Evolutionary conservation across 768 basidiomycete genomes (phyloP).

Genomic region (Boletellus ananas): DNA sequence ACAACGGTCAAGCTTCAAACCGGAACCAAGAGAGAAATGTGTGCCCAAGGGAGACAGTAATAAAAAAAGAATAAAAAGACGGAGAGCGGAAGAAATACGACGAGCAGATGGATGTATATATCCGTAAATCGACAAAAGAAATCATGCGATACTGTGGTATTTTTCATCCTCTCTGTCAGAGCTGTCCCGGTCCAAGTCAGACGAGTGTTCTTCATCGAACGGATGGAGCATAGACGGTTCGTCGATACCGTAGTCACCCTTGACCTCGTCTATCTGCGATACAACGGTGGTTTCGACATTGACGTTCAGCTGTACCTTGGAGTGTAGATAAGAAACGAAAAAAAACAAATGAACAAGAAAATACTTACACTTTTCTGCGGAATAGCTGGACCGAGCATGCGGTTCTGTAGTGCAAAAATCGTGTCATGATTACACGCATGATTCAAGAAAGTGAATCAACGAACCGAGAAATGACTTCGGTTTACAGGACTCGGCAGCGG

Average conservation of each 20-base stretch:
- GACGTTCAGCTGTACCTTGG: conserved; percentile 25
- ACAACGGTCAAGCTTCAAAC: conserved; percentile 3
- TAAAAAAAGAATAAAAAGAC: not conserved
- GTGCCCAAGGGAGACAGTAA: not conserved
- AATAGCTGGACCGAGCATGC: conserved; percentile 19
- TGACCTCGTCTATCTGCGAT: conserved; percentile 28
- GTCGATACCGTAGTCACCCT: conserved; percentile 23
- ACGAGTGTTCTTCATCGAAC: conserved; percentile 13
- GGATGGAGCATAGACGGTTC: not conserved
- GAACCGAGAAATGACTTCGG: conserved; percentile 24
- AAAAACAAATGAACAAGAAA: accelerated
- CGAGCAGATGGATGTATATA: conserved; percentile 7
- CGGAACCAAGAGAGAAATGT: not conserved
- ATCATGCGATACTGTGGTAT: conserved; percentile 10
- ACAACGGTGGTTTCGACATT: conserved; percentile 33
- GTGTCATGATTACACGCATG: too few species aligned
- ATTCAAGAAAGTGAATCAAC: not conserved
- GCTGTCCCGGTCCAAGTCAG: conserved; percentile 15
- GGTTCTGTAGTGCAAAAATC: conserved; percentile 11
- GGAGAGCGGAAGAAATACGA: not conserved
- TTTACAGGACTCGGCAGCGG: conserved; percentile 15
- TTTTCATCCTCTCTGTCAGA: conserved; percentile 18
- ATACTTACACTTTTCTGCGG: conserved; percentile 23
- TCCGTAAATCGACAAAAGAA: not conserved
- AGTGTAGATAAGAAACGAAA: not conserved